These are phyloP conservation scores for Fraxinus sp. DNA, from an alignment of 305 asterid species.

Conservation along the genomic window DNA sequence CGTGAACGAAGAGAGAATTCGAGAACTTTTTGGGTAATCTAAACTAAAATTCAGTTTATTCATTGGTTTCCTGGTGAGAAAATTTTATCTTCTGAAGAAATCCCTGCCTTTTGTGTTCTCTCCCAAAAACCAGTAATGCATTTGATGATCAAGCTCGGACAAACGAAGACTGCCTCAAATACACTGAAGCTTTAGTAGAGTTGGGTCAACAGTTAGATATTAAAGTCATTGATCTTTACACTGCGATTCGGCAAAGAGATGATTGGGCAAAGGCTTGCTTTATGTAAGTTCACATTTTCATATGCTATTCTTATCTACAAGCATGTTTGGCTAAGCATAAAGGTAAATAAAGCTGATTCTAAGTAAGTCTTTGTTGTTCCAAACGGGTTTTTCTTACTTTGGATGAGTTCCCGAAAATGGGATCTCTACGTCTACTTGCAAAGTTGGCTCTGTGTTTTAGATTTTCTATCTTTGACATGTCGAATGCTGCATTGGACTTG, in stretches of 20 bases:
- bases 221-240: conserved; percentile 67
- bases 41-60: neutral
- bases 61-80: neutral
- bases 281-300: conserved; percentile 43
- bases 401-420: neutral
- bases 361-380: neutral
- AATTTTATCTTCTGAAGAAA: neutral
- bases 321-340: neutral
- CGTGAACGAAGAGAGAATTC: conserved; percentile 49
- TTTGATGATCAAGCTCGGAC: conserved; percentile 59
- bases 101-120: neutral
- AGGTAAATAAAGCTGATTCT: neutral
- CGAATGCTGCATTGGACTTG: neutral
- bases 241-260: conserved; percentile 54
- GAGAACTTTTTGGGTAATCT: conserved; percentile 55
- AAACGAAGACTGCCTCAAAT: conserved; percentile 53
- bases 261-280: conserved; percentile 72
- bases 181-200: conserved; percentile 67
- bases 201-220: conserved; percentile 64
- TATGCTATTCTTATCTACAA: neutral
- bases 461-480: neutral
- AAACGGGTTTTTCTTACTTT: neutral
- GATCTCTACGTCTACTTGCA: neutral
- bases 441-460: neutral
- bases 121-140: conserved; percentile 28